These are phyloP conservation scores for Brasenia schreberi DNA, from an alignment of 164 flowering plant genomes.

Conservation along the genomic window DNA sequence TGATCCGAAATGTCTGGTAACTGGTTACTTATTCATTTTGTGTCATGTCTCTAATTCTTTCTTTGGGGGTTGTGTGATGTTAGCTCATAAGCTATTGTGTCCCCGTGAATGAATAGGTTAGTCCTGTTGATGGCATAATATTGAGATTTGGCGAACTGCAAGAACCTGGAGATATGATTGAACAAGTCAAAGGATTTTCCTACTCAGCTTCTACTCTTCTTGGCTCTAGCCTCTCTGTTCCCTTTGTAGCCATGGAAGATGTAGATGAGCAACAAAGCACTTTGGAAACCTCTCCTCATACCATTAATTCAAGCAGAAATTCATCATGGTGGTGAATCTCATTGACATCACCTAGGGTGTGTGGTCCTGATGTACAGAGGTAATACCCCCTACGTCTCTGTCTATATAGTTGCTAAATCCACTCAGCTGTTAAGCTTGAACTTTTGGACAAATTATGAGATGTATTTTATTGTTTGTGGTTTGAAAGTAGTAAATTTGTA, in stretches of 20 bases:
- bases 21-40: constrained; percentile 52
- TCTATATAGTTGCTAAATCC: neutral
- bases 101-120: constrained; percentile 30
- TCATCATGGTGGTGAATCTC: constrained; percentile 71
- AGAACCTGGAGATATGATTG: constrained; percentile 74
- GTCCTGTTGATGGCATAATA: constrained; percentile 94
- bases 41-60: neutral
- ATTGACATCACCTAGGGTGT: constrained; percentile 68
- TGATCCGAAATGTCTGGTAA: constrained; percentile 88
- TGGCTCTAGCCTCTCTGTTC: constrained; percentile 52
- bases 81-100: neutral
- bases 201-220: constrained; percentile 80
- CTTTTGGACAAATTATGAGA: neutral
- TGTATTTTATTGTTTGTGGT: neutral
- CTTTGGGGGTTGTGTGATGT: neutral
- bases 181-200: constrained; percentile 94
- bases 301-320: constrained; percentile 21
- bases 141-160: constrained; percentile 81
- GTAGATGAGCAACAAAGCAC: constrained; percentile 13
- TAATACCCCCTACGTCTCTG: constrained; percentile 15
- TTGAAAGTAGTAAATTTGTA: neutral
- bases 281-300: constrained; percentile 3
- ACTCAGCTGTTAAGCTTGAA: neutral
- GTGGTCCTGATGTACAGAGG: constrained; percentile 44
- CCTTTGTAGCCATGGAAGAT: constrained; percentile 27